Base-by-base conservation (phyloP, 2,329 filamentous ascomycete species). In the Drechslera avenae region DNA sequence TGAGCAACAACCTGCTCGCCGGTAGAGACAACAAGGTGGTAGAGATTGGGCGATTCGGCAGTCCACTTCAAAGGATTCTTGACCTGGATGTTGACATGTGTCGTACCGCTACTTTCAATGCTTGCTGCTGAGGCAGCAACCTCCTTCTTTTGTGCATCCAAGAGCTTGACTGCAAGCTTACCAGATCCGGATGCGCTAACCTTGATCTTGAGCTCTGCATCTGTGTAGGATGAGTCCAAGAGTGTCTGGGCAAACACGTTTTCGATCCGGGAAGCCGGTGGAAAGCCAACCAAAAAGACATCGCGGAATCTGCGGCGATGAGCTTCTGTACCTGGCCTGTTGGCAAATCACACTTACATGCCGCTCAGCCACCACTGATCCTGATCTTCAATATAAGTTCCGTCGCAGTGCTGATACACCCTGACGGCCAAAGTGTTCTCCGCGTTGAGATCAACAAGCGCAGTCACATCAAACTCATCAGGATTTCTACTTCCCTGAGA, bases 321-420 rank as follows among this genome's bases (percentile, higher is more conserved):
- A 49, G 45, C 33, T 13, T 30, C 2, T 17, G 13, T 18, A 23
- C 31, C 7, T 14, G 14, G n/a, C 14, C 14, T 2, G n/a, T 16
- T 14, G 6, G 10, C 16, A 9, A 4, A 8, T 9, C 8, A 50
- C 18, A 60, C 67, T 59, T 21, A 71, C 73, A 67, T 73, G 78
- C 80, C 82, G 17, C 82, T 85, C 4, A 87, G 71, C 82, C 84
- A 85, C 86, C 86, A 88, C 63, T 87, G 84, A 65, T 88, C 85
- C 60, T 79, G 84, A 46, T 88, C 85, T 66, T 89, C 86, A 28
- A 89, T 85, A 59, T 89, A 89, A 0, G 82, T 83, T 1, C 83
- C 86, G 57, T 88, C 86, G 28, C 80, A 88, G 77, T 83, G 88
- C 63, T 89, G 85, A 56, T 89, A 89, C 0, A 89, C 87, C n/a